Evolutionary conservation across 352 stramenopile species (phyloP).

Genomic region (Phytophthora citricola): DNA sequence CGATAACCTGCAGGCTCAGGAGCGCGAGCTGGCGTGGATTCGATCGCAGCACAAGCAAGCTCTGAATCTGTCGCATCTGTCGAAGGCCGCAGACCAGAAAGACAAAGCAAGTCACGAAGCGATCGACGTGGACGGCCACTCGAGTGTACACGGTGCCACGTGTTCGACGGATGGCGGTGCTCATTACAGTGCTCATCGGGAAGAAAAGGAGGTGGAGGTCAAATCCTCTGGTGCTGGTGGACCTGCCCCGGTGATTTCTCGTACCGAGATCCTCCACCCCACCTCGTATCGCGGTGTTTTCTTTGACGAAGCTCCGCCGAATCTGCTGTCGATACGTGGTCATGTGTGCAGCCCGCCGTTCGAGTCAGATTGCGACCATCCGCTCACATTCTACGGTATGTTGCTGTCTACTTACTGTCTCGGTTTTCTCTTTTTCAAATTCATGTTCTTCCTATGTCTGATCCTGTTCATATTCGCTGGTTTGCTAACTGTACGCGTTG

Average conservation of each 20-base stretch:
- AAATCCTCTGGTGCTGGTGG: background rate
- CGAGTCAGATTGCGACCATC: conserved; percentile 23
- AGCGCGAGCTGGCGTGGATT: conserved; percentile 49
- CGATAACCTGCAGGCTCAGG: conserved; percentile 46
- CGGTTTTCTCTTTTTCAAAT: background rate
- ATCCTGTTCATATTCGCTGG: background rate
- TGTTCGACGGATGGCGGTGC: conserved; percentile 2
- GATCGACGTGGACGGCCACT: conserved; percentile 25
- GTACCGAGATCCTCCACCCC: conserved; percentile 27
- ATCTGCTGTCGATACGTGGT: conserved; percentile 18
- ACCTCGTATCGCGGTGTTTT: conserved; percentile 42
- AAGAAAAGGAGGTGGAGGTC: background rate
- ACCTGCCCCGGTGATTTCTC: background rate
- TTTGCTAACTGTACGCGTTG: conserved; percentile 16
- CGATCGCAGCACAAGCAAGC: conserved; percentile 34
- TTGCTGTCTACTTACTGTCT: background rate
- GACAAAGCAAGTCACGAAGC: conserved; percentile 16
- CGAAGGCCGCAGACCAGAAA: conserved; percentile 14
- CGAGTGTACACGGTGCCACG: conserved; percentile 10
- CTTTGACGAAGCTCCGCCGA: conserved; percentile 26
- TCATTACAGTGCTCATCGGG: background rate
- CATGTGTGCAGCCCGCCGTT: conserved; percentile 21
- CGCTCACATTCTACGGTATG: conserved; percentile 47
- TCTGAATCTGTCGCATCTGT: conserved; percentile 7
- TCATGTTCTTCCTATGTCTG: background rate